Conservation (phyloP, 176 grass and related monocot species). For the Puya raimondii region DNA sequence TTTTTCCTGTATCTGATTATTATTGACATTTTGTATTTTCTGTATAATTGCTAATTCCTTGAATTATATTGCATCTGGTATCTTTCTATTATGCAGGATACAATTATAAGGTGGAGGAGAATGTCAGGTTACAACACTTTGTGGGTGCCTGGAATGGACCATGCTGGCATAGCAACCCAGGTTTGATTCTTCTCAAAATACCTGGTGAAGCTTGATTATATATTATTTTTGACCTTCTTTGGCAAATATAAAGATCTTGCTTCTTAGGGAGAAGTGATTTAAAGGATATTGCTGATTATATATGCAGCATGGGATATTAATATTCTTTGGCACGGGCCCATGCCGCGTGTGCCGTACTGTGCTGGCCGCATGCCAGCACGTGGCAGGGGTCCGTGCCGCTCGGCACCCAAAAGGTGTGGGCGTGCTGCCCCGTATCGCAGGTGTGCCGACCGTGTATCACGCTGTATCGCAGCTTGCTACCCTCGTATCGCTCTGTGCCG, state of each 20-base stretch:
- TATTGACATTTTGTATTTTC: neutral
- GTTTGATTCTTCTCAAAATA: conserved; percentile 27
- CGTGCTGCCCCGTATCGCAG: too few species aligned
- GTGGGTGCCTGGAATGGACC: conserved; percentile 91
- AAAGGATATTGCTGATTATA: neutral
- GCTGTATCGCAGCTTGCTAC: too few species aligned
- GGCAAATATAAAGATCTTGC: neutral
- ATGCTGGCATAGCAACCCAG: conserved; percentile 97
- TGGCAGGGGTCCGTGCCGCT: too few species aligned
- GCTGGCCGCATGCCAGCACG: too few species aligned
- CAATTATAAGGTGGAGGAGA: conserved; percentile 75
- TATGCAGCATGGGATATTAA: too few species aligned
- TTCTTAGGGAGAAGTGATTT: neutral
- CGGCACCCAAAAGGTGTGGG: too few species aligned
- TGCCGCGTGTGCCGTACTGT: too few species aligned
- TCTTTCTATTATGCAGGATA: conserved; percentile 46
- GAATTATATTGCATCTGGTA: neutral
- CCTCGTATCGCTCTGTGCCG: too few species aligned
- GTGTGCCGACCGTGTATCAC: too few species aligned
- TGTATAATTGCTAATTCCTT: conserved; percentile 2
- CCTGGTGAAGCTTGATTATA: conserved; percentile 1
- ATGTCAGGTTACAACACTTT: conserved; percentile 91
- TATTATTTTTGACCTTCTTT: neutral
- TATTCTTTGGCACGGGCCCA: too few species aligned
- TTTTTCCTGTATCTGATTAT: neutral